Evolutionary conservation across 1,284 basidiomycete species (phyloP).

Genomic region (Pisolithus thermaeus): DNA sequence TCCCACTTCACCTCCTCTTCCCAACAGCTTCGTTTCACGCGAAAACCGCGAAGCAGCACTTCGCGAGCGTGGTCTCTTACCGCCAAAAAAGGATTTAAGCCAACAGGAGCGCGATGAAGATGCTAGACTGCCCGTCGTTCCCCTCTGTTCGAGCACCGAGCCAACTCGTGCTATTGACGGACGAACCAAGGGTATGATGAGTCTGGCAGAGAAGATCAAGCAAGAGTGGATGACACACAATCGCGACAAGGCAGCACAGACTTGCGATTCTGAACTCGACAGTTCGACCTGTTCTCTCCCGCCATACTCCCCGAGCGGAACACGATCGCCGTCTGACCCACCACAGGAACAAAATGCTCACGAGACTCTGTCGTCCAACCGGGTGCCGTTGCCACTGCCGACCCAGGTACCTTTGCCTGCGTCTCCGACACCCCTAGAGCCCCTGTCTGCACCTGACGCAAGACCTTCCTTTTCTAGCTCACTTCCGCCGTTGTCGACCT

Average conservation of each 20-base stretch:
- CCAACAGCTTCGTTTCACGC: conserved; percentile 20
- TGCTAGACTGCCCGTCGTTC: conserved; percentile 27
- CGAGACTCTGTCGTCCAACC: not conserved
- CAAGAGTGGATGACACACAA: conserved; percentile 39
- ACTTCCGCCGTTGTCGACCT: conserved; percentile 16
- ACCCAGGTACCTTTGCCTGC: not conserved
- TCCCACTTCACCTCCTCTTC: conserved; percentile 11
- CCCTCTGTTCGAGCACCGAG: conserved; percentile 10
- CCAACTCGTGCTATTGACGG: not conserved
- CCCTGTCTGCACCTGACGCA: not conserved
- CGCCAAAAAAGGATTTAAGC: conserved; percentile 43
- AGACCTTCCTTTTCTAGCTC: conserved; percentile 23
- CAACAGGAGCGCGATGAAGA: conserved; percentile 44
- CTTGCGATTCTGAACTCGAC: conserved; percentile 7
- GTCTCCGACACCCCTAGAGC: not conserved
- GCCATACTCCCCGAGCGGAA: not conserved
- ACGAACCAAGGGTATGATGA: conserved; percentile 16
- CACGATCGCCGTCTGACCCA: not conserved
- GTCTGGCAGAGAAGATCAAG: conserved; percentile 45
- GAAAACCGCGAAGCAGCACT: conserved; percentile 43
- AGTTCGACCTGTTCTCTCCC: conserved; percentile 10
- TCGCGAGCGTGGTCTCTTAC: conserved; percentile 47
- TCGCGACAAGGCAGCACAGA: not conserved
- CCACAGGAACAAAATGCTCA: not conserved
- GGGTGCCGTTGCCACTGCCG: not conserved